phyloP scores from a whole-genome alignment of 1,284 basidiomycete species.

The Cryptococcus deneoformans region DNA sequence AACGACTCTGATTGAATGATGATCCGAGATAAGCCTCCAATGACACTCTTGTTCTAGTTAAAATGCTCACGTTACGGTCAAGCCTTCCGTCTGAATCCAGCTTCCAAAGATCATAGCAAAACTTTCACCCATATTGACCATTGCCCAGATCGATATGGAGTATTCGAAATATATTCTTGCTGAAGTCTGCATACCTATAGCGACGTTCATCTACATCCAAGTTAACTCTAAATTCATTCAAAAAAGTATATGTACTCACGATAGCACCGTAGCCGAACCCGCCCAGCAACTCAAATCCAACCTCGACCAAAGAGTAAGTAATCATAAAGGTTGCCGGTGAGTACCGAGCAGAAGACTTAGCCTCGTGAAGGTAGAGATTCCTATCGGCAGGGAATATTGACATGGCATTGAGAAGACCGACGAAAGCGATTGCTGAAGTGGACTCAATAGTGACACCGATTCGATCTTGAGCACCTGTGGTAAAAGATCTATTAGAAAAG shows the following conservation, averaged over 20 bases:
- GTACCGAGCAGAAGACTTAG: constrained; percentile 47
- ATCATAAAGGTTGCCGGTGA: constrained; percentile 49
- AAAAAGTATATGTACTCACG: constrained; percentile 15
- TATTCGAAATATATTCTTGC: constrained; percentile 51
- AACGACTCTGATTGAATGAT: constrained; percentile 34
- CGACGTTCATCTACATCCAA: constrained; percentile 44
- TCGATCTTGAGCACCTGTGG: constrained; percentile 49
- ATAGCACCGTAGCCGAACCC: constrained; percentile 31
- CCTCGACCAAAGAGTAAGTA: constrained; percentile 51
- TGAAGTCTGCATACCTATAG: constrained; percentile 49
- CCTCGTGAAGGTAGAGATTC: constrained; percentile 52
- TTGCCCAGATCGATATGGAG: constrained; percentile 46
- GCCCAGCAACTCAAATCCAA: constrained; percentile 46
- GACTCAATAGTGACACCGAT: constrained; percentile 48
- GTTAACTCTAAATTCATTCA: not conserved
- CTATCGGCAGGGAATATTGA: constrained; percentile 51
- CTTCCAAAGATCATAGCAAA: constrained; percentile 36
- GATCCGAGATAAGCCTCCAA: not conserved
- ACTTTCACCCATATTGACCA: constrained; percentile 49
- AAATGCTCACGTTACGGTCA: constrained; percentile 34
- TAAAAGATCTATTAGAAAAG: not conserved
- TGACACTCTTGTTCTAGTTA: not conserved
- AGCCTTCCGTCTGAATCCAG: constrained; percentile 35
- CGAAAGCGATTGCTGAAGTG: constrained; percentile 39
- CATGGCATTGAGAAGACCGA: constrained; percentile 50